Evolutionary conservation across 2,329 filamentous ascomycete species (phyloP).

Genomic region (Epichloe aotearoae): DNA sequence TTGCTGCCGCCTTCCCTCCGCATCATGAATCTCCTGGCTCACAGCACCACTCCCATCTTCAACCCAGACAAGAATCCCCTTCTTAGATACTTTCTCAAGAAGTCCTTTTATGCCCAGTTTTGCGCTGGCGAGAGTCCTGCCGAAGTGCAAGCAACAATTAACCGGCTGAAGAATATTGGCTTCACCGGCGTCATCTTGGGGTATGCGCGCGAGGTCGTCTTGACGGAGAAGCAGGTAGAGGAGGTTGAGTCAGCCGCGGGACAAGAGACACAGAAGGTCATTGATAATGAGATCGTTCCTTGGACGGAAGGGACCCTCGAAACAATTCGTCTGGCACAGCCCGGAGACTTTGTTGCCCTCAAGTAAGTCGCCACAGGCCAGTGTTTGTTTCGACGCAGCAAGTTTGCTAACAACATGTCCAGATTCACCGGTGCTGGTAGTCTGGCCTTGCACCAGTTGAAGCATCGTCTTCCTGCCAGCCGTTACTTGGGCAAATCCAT

Average conservation of each 20-base stretch:
- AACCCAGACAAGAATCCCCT: constrained; percentile 65
- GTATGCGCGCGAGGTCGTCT: constrained; percentile 71
- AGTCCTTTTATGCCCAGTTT: constrained; percentile 83
- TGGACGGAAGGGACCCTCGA: constrained; percentile 67
- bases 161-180: constrained; percentile 56
- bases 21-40: constrained; percentile 55
- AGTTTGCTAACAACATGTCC: neutral
- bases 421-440: constrained; percentile 73
- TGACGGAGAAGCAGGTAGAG: constrained; percentile 40
- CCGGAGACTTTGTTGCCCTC: constrained; percentile 50
- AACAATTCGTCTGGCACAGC: constrained; percentile 54
- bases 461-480: constrained; percentile 48
- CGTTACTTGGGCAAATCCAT: constrained; percentile 55
- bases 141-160: constrained; percentile 55
- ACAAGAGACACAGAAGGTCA: constrained; percentile 32
- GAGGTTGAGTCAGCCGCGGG: constrained; percentile 30
- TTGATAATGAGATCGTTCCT: constrained; percentile 47
- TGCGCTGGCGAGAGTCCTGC: constrained; percentile 64
- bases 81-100: constrained; percentile 57
- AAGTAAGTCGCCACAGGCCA: constrained; percentile 32
- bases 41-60: constrained; percentile 52
- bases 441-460: constrained; percentile 54
- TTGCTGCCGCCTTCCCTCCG: constrained; percentile 58
- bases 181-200: constrained; percentile 75
- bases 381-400: neutral